Evolutionary conservation across 2,329 filamentous ascomycete genomes (phyloP).

Genomic region (Paraconiothyrium sp.): DNA sequence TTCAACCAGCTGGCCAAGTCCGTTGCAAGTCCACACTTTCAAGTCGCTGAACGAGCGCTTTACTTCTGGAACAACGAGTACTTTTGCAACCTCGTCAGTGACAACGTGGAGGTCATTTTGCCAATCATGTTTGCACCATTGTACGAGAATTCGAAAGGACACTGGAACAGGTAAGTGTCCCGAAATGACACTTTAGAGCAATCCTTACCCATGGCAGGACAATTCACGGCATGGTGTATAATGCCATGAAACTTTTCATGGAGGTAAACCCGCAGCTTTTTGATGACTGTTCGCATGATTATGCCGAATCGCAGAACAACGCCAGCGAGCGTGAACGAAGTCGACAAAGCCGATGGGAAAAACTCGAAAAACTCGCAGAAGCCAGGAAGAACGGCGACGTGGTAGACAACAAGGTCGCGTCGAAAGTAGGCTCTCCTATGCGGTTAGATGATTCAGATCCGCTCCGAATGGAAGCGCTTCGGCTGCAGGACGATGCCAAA

Average conservation of each 20-base stretch:
- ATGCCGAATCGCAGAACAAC: conserved; percentile 94
- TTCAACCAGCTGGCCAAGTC: conserved; percentile 98
- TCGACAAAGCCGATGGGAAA: conserved; percentile 89
- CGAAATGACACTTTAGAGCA: conserved; percentile 8
- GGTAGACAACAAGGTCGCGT: conserved; percentile 33
- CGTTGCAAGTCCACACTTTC: conserved; percentile 97
- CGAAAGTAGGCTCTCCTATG: conserved; percentile 53
- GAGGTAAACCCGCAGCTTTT: conserved; percentile 99
- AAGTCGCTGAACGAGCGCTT: conserved; percentile 94
- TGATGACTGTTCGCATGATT: conserved; percentile 97
- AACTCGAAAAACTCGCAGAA: conserved; percentile 81
- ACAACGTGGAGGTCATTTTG: conserved; percentile 97
- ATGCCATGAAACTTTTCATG: conserved; percentile 99
- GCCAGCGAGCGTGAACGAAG: conserved; percentile 84
- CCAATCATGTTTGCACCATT: conserved; percentile 99
- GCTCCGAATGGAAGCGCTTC: conserved; percentile 84
- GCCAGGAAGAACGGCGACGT: conserved; percentile 66
- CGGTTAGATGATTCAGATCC: conserved; percentile 79
- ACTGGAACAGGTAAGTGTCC: conserved; percentile 88
- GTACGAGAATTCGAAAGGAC: conserved; percentile 98
- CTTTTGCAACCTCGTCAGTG: conserved; percentile 98
- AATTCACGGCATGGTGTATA: conserved; percentile 99
- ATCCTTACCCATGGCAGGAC: conserved; percentile 68
- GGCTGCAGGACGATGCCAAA: conserved; percentile 78
- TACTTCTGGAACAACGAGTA: conserved; percentile 99